Evolutionary conservation across 2,329 filamentous ascomycete genomes (phyloP), one percentile per base, ranked within the genome.

Genomic region (Zymoseptoria ardabiliae): DNA sequence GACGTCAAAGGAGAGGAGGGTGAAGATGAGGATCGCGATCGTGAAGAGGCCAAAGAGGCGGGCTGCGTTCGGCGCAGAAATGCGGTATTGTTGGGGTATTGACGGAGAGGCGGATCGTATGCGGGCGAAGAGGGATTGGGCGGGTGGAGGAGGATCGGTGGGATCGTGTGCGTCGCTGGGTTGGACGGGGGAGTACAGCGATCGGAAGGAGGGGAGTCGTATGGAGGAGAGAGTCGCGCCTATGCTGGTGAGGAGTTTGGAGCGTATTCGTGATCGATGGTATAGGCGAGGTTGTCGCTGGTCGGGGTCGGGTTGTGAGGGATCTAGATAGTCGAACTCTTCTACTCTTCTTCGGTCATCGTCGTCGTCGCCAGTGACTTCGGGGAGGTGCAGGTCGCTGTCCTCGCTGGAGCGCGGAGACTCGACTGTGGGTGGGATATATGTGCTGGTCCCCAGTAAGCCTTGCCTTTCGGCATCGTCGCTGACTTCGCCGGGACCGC

Each of bases 1-100:
- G 49, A 97, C 74, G 74, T 96, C 89, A 71, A 89, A 91, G 63
- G 92, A 84, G 70, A 97, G 92, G 54, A 97, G 79, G 56, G 93
- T 77, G 74, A 96, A 97, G 50, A 96, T 80, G 62, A 96, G 81
- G 19, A 85, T 83, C 53, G 92, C 78, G 11, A 97, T 85, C 52
- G 95, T 76, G 53, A 91, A 77, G 11, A 96, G 77, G 1, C 88
- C 91, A 60, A 91, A 81, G 35, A 94, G 72, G 28, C 93, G 85
- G 48, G 87, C 87, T 51, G 92, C 72, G 22, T 93, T 78, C 4
- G 94, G 81, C 69, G 81, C 83, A n/a, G 79, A 79, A 20, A 83
- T 78, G 55, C 71, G 71, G 61, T 78, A 79, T 58, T 79, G 74
- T 45, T 81, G 77, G 53, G 78, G 76, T 60, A 75, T 77, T 45